Evolutionary conservation across 192 early-diverging fungal genomes (phyloP).

Genomic region (Umbelopsis ramanniana): DNA sequence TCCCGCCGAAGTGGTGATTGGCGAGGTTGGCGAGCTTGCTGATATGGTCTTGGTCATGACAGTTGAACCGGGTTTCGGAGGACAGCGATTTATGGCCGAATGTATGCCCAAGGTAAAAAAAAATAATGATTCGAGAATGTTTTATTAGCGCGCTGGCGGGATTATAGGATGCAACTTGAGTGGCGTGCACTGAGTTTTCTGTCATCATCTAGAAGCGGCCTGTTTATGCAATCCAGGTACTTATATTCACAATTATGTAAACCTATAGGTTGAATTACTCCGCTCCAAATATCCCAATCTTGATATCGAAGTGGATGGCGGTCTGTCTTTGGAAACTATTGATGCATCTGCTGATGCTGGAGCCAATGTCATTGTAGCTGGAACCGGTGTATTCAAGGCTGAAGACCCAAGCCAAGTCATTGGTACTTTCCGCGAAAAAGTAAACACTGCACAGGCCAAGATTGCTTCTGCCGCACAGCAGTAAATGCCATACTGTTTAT

Average conservation of each 20-base stretch:
- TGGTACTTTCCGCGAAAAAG: constrained; percentile 54
- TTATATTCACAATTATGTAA: background rate
- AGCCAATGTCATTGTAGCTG: constrained; percentile 98
- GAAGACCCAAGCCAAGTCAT: constrained; percentile 75
- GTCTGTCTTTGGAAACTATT: constrained; percentile 82
- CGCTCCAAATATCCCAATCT: constrained; percentile 79
- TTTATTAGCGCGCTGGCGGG: too few relatives aligned
- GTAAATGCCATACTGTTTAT: background rate
- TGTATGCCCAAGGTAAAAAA: constrained; percentile 81
- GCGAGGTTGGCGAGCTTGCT: constrained; percentile 60
- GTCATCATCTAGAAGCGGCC: background rate
- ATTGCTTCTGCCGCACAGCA: background rate
- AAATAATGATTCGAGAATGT: too few relatives aligned
- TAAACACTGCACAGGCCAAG: constrained; percentile 52
- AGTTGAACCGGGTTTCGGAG: constrained; percentile 97
- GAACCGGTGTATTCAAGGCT: constrained; percentile 88
- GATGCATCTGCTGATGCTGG: constrained; percentile 86
- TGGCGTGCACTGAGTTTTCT: background rate
- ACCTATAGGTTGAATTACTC: constrained; percentile 59
- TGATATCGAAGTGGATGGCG: constrained; percentile 97
- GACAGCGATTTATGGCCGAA: constrained; percentile 90
- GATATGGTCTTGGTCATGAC: constrained; percentile 97
- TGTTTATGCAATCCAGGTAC: background rate
- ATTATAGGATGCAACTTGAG: background rate
- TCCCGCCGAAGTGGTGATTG: constrained; percentile 61